Evolutionary conservation across 2,329 filamentous ascomycete genomes (phyloP).

Genomic region (Colletotrichum tanaceti): DNA sequence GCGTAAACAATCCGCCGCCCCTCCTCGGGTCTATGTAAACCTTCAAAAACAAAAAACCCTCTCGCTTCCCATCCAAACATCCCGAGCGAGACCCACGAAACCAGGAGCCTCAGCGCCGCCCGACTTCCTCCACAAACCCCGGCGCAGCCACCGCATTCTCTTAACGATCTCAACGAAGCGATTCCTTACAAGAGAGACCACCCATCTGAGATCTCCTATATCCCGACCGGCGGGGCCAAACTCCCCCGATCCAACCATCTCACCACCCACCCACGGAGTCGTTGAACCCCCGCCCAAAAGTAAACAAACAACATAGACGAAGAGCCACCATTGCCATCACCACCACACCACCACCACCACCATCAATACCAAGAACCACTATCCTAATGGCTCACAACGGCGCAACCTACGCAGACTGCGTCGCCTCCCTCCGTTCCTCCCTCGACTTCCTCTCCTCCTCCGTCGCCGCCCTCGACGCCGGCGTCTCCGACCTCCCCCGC

Average conservation of each 20-base stretch:
- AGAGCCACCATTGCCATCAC: neutral
- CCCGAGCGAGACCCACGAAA: neutral
- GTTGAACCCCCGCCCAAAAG: neutral
- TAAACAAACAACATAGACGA: neutral
- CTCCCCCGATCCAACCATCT: too few relatives aligned
- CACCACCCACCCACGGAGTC: neutral
- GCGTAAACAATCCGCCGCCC: slow-evolving; percentile 13
- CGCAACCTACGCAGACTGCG: slow-evolving; percentile 66
- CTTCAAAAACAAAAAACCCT: slow-evolving; percentile 9
- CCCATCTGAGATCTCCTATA: neutral
- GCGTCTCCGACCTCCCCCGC: slow-evolving; percentile 69
- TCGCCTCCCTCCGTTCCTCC: slow-evolving; percentile 69
- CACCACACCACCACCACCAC: neutral
- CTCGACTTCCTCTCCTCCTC: slow-evolving; percentile 71
- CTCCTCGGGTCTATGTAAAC: neutral
- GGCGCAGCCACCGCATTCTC: neutral
- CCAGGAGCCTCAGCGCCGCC: neutral
- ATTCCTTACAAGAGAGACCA: too few relatives aligned
- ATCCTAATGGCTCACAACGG: slow-evolving; percentile 24
- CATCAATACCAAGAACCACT: neutral
- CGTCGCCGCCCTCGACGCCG: slow-evolving; percentile 66
- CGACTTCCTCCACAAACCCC: neutral
- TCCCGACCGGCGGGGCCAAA: neutral
- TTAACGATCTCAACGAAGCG: neutral
- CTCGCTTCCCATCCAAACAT: neutral